Conservation (phyloP, 306 rosid genomes). For the Pachyrhizus erosus region DNA sequence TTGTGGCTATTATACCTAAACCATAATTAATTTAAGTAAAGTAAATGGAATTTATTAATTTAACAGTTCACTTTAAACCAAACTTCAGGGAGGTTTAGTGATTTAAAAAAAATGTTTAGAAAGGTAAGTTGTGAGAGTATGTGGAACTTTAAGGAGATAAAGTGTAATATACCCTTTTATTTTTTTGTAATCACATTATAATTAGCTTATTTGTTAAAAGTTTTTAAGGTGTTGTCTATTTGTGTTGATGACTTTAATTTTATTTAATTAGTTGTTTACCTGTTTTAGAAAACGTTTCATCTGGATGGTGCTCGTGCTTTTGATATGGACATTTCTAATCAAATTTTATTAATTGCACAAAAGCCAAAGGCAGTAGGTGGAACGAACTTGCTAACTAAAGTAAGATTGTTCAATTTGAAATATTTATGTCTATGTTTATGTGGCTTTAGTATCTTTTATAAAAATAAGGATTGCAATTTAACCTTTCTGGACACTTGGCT, state of each 20-base stretch:
- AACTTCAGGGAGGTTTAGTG: neutral
- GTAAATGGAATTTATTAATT: neutral
- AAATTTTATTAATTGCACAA: constrained; percentile 73
- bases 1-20: neutral
- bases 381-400: constrained; percentile 65
- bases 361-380: constrained; percentile 67
- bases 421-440: constrained; percentile 9
- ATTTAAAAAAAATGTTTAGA: neutral
- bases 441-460: constrained; percentile 25
- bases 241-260: constrained; percentile 18
- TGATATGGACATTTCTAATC: constrained; percentile 71
- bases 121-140: neutral
- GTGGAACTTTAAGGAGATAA: neutral
- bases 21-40: neutral
- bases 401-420: constrained; percentile 48
- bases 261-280: constrained; percentile 44
- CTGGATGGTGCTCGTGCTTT: constrained; percentile 73
- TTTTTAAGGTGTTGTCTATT: neutral
- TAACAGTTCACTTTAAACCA: neutral
- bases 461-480: constrained; percentile 26
- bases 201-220: neutral
- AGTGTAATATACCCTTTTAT: no score
- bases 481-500: constrained; percentile 41
- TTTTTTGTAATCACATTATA: neutral
- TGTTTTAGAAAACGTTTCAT: constrained; percentile 65